Percentiles rank a stretch among this genome's conserved stretches.
phyloP scores from a whole-genome alignment of 1,284 basidiomycete genomes.

The Tranzscheliella williamsii region DNA sequence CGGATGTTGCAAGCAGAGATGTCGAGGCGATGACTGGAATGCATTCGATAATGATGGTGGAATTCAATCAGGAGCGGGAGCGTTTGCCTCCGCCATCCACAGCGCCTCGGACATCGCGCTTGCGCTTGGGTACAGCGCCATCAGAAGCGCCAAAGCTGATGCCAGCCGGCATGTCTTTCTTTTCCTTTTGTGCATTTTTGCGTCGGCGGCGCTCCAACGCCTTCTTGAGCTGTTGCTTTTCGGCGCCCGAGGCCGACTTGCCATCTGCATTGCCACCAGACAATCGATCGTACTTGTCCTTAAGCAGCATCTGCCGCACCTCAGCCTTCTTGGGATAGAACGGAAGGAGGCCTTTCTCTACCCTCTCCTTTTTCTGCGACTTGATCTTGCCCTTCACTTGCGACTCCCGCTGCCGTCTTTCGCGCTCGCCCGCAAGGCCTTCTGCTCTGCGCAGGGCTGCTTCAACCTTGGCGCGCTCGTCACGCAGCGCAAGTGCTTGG shows the following conservation, averaged over 20 bases:
- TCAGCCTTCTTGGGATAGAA: slow-evolving; percentile 87
- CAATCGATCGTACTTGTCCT: slow-evolving; percentile 46
- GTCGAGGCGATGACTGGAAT: too few species aligned
- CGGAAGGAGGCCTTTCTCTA: slow-evolving; percentile 44
- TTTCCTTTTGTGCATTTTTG: slow-evolving; percentile 86
- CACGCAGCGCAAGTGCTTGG: slow-evolving; percentile 62
- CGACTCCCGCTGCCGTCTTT: slow-evolving; percentile 67
- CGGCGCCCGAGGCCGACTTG: slow-evolving; percentile 10
- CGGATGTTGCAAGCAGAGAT: too few species aligned
- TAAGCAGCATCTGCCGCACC: slow-evolving; percentile 57
- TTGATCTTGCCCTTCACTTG: slow-evolving; percentile 67
- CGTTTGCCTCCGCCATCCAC: slow-evolving; percentile 6
- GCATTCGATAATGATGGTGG: too few species aligned
- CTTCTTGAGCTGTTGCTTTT: slow-evolving; percentile 69
- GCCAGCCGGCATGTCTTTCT: slow-evolving; percentile 64
- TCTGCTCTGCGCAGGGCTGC: slow-evolving; percentile 75
- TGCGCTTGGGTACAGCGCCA: slow-evolving; percentile 24
- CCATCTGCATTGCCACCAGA: slow-evolving; percentile 11
- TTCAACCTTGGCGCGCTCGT: slow-evolving; percentile 77
- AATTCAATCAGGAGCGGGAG: slow-evolving; percentile 2
- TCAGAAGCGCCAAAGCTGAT: slow-evolving; percentile 13
- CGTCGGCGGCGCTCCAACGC: slow-evolving; percentile 85
- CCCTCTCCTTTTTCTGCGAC: slow-evolving; percentile 51
- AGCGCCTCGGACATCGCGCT: slow-evolving; percentile 1
- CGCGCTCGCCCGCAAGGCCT: slow-evolving; percentile 69